Evolutionary conservation across 768 basidiomycete genomes (phyloP).

Genomic region (Paxillus involutus): DNA sequence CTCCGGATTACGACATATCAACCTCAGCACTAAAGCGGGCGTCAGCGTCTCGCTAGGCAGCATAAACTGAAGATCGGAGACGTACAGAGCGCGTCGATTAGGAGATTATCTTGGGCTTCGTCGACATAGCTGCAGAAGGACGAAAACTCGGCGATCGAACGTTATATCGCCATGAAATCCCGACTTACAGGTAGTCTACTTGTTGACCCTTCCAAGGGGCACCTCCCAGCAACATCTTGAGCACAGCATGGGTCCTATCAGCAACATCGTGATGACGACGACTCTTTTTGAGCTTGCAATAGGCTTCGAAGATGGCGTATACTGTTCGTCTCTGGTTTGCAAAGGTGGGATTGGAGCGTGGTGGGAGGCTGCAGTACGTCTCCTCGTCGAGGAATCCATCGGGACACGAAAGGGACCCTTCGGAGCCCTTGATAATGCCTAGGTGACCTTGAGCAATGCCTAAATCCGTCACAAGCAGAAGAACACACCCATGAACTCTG

Average conservation of each 20-base stretch:
- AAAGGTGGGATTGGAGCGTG: conserved; percentile 55
- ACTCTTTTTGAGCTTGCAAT: conserved; percentile 44
- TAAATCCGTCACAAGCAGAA: not conserved
- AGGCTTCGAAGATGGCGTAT: conserved; percentile 55
- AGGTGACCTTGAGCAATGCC: not conserved
- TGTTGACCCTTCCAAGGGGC: conserved; percentile 37
- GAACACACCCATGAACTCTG: conserved; percentile 58
- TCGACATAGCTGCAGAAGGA: conserved; percentile 54
- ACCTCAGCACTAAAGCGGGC: conserved; percentile 49
- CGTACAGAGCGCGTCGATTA: conserved; percentile 62
- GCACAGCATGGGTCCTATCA: conserved; percentile 59
- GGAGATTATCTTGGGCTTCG: conserved; percentile 70
- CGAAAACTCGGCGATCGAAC: not conserved
- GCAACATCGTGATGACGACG: conserved; percentile 52
- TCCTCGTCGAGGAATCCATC: conserved; percentile 41
- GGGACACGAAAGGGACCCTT: conserved; percentile 39
- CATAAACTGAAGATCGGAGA: not conserved
- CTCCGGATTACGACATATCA: conserved; percentile 58
- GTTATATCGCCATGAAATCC: not conserved
- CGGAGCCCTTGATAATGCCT: conserved; percentile 70
- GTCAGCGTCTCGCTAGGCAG: conserved; percentile 5
- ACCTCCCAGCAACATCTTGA: conserved; percentile 33
- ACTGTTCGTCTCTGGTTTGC: conserved; percentile 45
- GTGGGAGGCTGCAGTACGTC: conserved; percentile 48
- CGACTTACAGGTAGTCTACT: conserved; percentile 57